Base-by-base conservation (phyloP, 768 basidiomycete genomes). In the Suillus lakei region DNA sequence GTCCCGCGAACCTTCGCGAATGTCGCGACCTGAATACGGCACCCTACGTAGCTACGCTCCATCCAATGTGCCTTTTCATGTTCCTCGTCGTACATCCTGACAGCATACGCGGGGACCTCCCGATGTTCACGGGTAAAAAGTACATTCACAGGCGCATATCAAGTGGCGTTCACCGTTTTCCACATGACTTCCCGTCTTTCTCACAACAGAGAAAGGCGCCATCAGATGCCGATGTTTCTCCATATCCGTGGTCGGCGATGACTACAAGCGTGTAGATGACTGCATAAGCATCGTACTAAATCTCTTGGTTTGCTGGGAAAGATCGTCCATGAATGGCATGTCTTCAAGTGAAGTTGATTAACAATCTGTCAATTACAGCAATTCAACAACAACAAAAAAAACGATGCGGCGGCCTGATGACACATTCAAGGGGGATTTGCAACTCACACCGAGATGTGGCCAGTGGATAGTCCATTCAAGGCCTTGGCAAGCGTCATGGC, bases 151-250 rank as follows among this genome's bases (percentile, higher is more conserved):
- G 56, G 38, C 56, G 16, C 5, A 26, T 38, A 58, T 38, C 23
- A 26, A 28, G 38, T 39, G 56, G 23, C 56, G 23, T 58, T 15
- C 12, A 46, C 32, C 10, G 53, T 54, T n/a, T 34, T 34, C n/a
- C 54, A 23, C 54, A 36, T 56, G 55, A 55, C 54, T 36, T 34
- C 1, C 54, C 8, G n/a, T 36, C 36, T 58, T 39, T 58, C 56
- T 58, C 56, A 58, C 55, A 58, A 56, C 15, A 55, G 21, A 56
- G 54, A 36, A 38, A 39, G 56, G 18, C 55, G 16, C 55, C 55
- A 55, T 34, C 53, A 34, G 55, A 39, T 18, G 15, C 15, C 32
- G 21, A 54, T 34, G 4, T 36, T 2, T 26, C 15, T 26, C 56
- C 56, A 28, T 9, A 38, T 58, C 15, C 15, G 8, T 58, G 55